Percentiles rank a stretch among this genome's conserved stretches.
phyloP scores from a whole-genome alignment of 306 rosid species.

The Casuarina cunninghamiana region DNA sequence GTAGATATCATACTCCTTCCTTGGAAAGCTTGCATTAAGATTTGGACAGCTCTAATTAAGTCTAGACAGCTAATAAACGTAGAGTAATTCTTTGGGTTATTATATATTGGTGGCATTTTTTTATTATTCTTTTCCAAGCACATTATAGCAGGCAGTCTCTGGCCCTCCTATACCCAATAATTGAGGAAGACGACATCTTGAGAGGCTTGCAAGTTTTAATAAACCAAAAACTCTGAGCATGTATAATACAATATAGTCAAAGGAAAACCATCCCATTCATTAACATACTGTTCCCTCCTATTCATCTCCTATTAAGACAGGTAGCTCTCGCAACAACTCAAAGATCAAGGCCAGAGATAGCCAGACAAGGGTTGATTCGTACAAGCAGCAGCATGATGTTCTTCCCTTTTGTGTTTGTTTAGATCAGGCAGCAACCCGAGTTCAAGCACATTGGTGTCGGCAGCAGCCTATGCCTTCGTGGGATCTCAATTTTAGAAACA shows the following conservation, averaged over 20 bases:
- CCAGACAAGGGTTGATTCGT: too few species aligned
- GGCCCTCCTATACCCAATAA: slow-evolving; percentile 59
- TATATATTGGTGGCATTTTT: slow-evolving; percentile 49
- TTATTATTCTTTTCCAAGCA: slow-evolving; percentile 41
- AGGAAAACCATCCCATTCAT: background rate
- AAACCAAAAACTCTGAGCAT: slow-evolving; percentile 39
- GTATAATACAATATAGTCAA: slow-evolving; percentile 18
- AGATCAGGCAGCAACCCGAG: too few species aligned
- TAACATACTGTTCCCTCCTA: background rate
- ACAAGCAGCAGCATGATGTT: too few species aligned
- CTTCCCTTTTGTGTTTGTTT: too few species aligned
- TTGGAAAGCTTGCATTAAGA: slow-evolving; percentile 65
- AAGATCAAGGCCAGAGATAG: background rate
- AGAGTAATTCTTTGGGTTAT: slow-evolving; percentile 66
- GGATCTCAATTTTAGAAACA: too few species aligned
- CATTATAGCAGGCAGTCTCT: slow-evolving; percentile 46
- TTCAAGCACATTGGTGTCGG: too few species aligned
- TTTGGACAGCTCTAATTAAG: slow-evolving; percentile 69
- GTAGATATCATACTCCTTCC: slow-evolving; percentile 51
- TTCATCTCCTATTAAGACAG: background rate
- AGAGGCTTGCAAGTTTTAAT: slow-evolving; percentile 41
- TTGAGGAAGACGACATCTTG: slow-evolving; percentile 61
- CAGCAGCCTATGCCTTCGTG: too few species aligned
- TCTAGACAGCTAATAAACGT: slow-evolving; percentile 78
- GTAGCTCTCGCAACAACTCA: background rate